These are phyloP conservation scores for Corylus heterophylla DNA, from an alignment of 306 rosid species.

Conservation along the genomic window DNA sequence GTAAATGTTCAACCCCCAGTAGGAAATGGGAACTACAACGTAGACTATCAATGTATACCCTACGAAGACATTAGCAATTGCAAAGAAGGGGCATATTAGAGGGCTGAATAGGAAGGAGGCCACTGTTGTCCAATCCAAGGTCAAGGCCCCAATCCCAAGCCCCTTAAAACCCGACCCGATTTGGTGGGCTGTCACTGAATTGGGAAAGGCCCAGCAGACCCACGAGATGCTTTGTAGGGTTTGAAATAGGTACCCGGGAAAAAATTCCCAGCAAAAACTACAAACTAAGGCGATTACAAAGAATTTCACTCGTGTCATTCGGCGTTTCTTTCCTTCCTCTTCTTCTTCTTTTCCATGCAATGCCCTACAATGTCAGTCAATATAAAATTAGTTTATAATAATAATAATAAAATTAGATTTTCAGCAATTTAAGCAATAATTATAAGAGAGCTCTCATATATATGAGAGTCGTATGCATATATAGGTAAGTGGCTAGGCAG, in stretches of 20 bases:
- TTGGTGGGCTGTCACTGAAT: conserved; percentile 79
- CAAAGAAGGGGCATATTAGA: conserved; percentile 71
- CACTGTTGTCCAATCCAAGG: conserved; percentile 71
- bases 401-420: too few species aligned
- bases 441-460: too few species aligned
- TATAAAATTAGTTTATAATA: too few species aligned
- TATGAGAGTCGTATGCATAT: too few species aligned
- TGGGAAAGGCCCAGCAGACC: conserved; percentile 76
- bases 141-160: conserved; percentile 69
- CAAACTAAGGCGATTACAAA: conserved; percentile 63
- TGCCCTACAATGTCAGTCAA: conserved; percentile 43
- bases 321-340: conserved; percentile 14
- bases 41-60: conserved; percentile 53
- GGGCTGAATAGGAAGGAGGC: conserved; percentile 83
- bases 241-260: conserved; percentile 75
- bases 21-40: conserved; percentile 52
- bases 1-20: conserved; percentile 62
- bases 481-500: too few species aligned
- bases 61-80: conserved; percentile 57
- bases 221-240: conserved; percentile 75
- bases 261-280: conserved; percentile 64
- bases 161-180: conserved; percentile 80
- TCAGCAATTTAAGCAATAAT: too few species aligned
- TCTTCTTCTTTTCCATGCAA: conserved; percentile 68
- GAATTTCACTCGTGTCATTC: conserved; percentile 52